These are phyloP conservation scores for Mortierella hygrophila DNA, from an alignment of 192 early-diverging fungal genomes.

Conservation along the genomic window DNA sequence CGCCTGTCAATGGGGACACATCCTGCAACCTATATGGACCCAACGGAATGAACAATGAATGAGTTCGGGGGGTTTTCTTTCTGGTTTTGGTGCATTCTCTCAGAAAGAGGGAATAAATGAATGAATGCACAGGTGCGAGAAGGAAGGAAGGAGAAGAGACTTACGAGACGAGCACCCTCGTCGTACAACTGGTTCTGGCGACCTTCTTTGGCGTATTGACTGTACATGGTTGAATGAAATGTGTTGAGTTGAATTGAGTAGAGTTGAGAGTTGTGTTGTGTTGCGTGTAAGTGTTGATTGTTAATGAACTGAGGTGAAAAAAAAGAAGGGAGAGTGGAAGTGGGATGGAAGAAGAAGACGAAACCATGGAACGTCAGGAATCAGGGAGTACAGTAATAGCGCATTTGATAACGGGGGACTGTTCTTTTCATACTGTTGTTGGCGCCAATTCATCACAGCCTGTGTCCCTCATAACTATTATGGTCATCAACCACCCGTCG, in stretches of 20 bases:
- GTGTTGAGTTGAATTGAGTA: not conserved
- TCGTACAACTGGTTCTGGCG: slow-evolving; percentile 48
- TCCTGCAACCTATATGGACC: slow-evolving; percentile 59
- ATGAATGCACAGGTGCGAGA: not conserved
- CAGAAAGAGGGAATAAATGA: no score
- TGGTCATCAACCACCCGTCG: not conserved
- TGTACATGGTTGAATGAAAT: not conserved
- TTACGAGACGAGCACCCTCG: slow-evolving; percentile 44
- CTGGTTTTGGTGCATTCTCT: no score
- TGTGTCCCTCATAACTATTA: not conserved
- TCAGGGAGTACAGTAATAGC: not conserved
- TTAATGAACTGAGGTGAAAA: not conserved
- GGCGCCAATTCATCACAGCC: not conserved
- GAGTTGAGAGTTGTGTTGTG: not conserved
- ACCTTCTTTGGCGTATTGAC: slow-evolving; percentile 37
- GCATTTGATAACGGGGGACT: not conserved
- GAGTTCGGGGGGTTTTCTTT: not conserved
- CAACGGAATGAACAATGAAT: not conserved
- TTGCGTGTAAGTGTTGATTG: not conserved
- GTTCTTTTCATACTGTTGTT: not conserved
- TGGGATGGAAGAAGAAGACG: not conserved
- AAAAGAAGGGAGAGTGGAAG: not conserved
- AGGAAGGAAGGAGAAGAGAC: not conserved
- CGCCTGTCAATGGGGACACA: slow-evolving; percentile 66
- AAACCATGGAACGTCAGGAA: slow-evolving; percentile 5